These are phyloP conservation scores for Nicotiana attenuata DNA, from an alignment of 257 asterid species.

Conservation along the genomic window DNA sequence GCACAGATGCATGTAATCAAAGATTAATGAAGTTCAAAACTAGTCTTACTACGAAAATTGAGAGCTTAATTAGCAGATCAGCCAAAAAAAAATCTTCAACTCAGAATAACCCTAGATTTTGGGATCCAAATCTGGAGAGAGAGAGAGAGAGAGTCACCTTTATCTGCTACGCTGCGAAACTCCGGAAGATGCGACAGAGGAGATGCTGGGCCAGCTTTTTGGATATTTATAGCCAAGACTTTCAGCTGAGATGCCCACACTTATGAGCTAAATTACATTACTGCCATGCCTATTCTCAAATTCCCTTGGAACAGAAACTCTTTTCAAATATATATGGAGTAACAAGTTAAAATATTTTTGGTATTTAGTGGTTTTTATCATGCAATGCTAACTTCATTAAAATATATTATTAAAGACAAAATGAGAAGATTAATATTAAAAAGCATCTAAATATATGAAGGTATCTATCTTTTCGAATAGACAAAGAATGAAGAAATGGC, in stretches of 20 bases:
- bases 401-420: too few species aligned
- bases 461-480: too few species aligned
- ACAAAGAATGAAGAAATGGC: too few species aligned
- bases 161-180: conserved; percentile 28
- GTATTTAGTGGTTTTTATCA: too few species aligned
- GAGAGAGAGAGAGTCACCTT: conserved; percentile 28
- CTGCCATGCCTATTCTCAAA: conserved; percentile 15
- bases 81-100: not conserved
- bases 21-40: not conserved
- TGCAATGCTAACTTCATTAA: too few species aligned
- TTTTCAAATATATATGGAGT: too few species aligned
- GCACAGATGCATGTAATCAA: too few species aligned
- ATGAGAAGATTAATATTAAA: too few species aligned
- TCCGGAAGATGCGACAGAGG: conserved; percentile 44
- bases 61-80: conserved; percentile 19
- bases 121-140: conserved; percentile 34
- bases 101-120: conserved; percentile 30
- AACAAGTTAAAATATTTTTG: too few species aligned
- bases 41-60: not conserved
- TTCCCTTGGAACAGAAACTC: too few species aligned
- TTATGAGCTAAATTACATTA: conserved; percentile 15
- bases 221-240: conserved; percentile 12
- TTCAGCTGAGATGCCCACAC: conserved; percentile 22
- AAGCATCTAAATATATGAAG: too few species aligned
- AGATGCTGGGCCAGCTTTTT: conserved; percentile 13